Percentiles rank a stretch among this genome's conserved stretches.
phyloP scores from a whole-genome alignment of 225 moss, liverwort and hornwort species.

The Bryoerythrophyllum caledonicum region DNA sequence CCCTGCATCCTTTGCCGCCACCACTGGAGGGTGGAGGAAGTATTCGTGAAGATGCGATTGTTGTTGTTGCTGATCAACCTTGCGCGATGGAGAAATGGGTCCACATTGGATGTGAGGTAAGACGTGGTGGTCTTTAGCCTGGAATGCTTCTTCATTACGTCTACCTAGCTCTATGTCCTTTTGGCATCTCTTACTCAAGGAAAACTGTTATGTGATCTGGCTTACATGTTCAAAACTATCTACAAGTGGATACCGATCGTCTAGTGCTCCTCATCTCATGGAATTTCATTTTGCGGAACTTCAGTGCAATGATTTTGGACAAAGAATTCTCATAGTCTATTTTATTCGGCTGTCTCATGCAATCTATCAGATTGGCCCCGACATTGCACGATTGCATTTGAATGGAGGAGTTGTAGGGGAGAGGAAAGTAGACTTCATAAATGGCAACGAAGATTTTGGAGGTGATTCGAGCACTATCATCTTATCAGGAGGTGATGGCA shows the following conservation, averaged over 20 bases:
- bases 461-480: constrained; percentile 40
- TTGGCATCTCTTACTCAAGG: constrained; percentile 11
- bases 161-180: constrained; percentile 2
- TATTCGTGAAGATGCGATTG: constrained; percentile 31
- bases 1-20: constrained; percentile 59
- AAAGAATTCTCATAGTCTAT: background rate
- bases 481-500: constrained; percentile 71
- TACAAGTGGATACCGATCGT: background rate
- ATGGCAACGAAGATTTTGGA: constrained; percentile 37
- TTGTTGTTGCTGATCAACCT: constrained; percentile 66
- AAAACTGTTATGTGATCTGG: constrained; percentile 1
- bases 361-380: constrained; percentile 68
- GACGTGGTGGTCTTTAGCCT: constrained; percentile 12
- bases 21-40: constrained; percentile 32
- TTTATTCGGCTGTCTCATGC: constrained; percentile 21
- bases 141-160: constrained; percentile 12
- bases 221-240: background rate
- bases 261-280: constrained; percentile 11
- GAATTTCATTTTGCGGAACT: background rate
- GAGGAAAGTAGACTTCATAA: constrained; percentile 43
- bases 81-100: constrained; percentile 96
- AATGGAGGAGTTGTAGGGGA: constrained; percentile 86
- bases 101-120: constrained; percentile 95
- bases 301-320: background rate
- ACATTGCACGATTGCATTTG: constrained; percentile 76